phyloP scores from a whole-genome alignment of 768 basidiomycete genomes.

The Leccinum subtestaceum region DNA sequence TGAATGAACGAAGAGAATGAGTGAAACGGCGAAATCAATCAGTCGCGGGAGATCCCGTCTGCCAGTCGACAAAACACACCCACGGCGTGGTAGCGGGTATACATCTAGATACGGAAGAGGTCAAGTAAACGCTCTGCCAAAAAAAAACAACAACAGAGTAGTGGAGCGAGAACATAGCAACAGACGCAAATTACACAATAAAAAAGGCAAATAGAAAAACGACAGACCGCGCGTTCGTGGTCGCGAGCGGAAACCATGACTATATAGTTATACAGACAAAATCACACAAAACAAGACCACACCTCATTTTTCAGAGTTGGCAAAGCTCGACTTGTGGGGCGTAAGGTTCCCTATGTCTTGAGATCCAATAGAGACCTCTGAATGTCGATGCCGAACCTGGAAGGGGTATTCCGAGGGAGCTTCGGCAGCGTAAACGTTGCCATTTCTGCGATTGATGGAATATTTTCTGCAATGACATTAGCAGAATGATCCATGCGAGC shows the following conservation, averaged over 20 bases:
- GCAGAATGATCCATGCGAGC: not conserved
- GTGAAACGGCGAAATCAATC: not conserved
- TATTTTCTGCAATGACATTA: constrained; percentile 23
- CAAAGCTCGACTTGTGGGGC: constrained; percentile 26
- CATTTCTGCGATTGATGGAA: constrained; percentile 16
- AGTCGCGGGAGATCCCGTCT: constrained; percentile 1
- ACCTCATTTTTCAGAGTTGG: constrained; percentile 27
- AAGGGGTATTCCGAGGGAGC: constrained; percentile 28
- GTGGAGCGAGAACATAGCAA: constrained; percentile 1
- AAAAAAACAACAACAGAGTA: not conserved
- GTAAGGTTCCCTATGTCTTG: constrained; percentile 26
- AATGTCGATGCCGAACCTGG: constrained; percentile 31
- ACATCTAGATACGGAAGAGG: constrained; percentile 10
- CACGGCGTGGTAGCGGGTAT: not conserved
- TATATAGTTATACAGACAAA: constrained; percentile 6
- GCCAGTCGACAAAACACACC: not conserved
- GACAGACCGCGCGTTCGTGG: constrained; percentile 12
- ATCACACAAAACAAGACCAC: not conserved
- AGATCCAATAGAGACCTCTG: constrained; percentile 33
- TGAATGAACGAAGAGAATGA: not conserved
- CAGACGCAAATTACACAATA: constrained; percentile 27
- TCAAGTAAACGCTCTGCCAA: not conserved
- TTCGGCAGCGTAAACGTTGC: not conserved
- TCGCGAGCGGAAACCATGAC: constrained; percentile 10
- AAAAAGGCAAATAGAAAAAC: constrained; percentile 16